Evolutionary conservation across 306 rosid genomes (phyloP).

Genomic region (Rubus parviflorus): DNA sequence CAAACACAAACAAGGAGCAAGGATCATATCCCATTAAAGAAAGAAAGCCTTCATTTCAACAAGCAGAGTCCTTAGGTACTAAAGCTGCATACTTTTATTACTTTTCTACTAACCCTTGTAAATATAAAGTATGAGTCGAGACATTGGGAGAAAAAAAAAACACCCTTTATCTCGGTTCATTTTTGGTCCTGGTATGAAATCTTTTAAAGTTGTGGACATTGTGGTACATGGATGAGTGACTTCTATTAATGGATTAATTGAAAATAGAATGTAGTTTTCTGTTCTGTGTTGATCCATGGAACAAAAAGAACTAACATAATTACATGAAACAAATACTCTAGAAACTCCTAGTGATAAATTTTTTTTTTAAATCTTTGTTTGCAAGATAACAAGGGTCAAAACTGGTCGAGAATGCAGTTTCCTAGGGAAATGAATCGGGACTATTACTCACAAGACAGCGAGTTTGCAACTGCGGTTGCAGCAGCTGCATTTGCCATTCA

Average conservation of each 20-base stretch:
- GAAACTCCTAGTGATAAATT: background rate
- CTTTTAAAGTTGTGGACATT: background rate
- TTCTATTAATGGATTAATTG: background rate
- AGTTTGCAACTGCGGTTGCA: constrained; percentile 55
- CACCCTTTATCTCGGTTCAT: too few relatives aligned
- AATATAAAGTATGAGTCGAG: background rate
- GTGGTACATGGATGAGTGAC: background rate
- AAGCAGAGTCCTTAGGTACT: constrained; percentile 27
- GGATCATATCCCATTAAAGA: constrained; percentile 19
- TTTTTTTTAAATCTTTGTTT: background rate
- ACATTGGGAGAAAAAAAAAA: background rate
- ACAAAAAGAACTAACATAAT: background rate
- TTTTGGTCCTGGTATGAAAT: too few relatives aligned
- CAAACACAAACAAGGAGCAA: constrained; percentile 25
- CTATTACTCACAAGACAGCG: constrained; percentile 36
- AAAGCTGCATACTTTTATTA: background rate
- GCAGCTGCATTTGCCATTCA: constrained; percentile 62
- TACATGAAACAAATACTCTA: background rate
- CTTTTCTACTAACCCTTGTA: background rate
- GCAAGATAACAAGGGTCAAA: constrained; percentile 21
- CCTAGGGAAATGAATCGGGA: constrained; percentile 28
- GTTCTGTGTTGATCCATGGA: background rate
- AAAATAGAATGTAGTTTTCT: background rate
- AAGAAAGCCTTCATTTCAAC: constrained; percentile 17
- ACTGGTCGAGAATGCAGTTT: constrained; percentile 23